Base-by-base conservation (phyloP, 2,329 filamentous ascomycete genomes). In the Penicillium sp. region DNA sequence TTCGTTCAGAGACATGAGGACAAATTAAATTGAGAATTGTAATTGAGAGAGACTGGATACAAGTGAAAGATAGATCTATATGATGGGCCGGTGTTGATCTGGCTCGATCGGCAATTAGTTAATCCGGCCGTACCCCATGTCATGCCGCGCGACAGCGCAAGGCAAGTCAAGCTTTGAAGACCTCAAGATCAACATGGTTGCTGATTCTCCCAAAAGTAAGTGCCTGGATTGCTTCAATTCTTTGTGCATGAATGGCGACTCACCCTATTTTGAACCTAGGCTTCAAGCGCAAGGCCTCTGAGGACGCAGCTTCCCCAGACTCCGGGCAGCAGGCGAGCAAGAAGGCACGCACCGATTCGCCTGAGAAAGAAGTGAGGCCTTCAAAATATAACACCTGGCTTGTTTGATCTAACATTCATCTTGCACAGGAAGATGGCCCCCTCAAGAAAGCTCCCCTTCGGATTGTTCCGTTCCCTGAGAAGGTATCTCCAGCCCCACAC, bases 381-480 rank as follows among this genome's bases (percentile, higher is more conserved):
- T 16, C 9, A 6, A 24, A 21, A 29, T 42, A 8, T 5, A 6
- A 1, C 11, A 1, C 43, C 27, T 40, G 36, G 44, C 29, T 3
- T 27, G 22, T 38, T 53, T 41, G 21, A 16, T 48, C 48, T 55
- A 24, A 41, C 18, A 27, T 8, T 14, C 11, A 38, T 44, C 4
- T 6, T 29, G 49, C 76, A 34, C 14, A 83, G 61, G 67, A 72
- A 58, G 65, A 69, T 57, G 64, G 66, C 31, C 50, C 61, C 8
- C 43, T 75, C 7, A 77, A 80, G 14, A 83, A 83, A 66, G 82
- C 81, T 55, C 70, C 72, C 21, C 72, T 76, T 61, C 86, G 86
- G 62, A 83, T 86, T 16, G 90, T 95, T 34, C 90, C 89, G 1
- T 97, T 94, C 66, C 92, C 92, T 1, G 92, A 96, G 75, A 97